Evolutionary conservation across 2,329 filamentous ascomycete species (phyloP).

Genomic region (Colletotrichum chrysophilum): DNA sequence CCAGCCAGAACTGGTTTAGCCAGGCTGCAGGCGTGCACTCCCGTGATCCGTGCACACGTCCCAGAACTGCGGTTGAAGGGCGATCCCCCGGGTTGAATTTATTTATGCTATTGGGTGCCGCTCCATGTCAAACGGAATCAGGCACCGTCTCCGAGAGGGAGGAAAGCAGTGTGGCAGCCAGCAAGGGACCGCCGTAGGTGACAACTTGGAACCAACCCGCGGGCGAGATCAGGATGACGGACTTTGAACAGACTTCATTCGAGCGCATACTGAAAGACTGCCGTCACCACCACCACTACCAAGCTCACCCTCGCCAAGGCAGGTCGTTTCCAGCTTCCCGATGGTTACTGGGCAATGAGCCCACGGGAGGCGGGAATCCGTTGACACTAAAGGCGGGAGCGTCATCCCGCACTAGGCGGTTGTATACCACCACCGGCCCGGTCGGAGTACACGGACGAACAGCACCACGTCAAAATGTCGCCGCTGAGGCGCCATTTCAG

Average conservation of each 20-base stretch:
- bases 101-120: neutral
- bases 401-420: neutral
- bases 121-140: neutral
- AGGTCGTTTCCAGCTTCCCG: neutral
- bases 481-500: neutral
- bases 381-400: slow-evolving; percentile 1
- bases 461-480: neutral
- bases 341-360: neutral
- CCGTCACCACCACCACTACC: neutral
- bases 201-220: neutral
- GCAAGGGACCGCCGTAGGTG: neutral
- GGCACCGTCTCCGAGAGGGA: neutral
- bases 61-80: slow-evolving; percentile 21
- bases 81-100: slow-evolving; percentile 18
- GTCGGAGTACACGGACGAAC: neutral
- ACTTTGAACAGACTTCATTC: neutral
- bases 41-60: slow-evolving; percentile 13
- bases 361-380: neutral
- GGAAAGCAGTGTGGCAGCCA: neutral
- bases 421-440: neutral
- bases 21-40: slow-evolving; percentile 3
- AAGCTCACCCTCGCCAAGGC: neutral
- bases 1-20: slow-evolving; percentile 13
- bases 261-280: neutral
- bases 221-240: neutral